Base-by-base conservation (phyloP, 2,329 filamentous ascomycete genomes). In the Curvularia sp. region DNA sequence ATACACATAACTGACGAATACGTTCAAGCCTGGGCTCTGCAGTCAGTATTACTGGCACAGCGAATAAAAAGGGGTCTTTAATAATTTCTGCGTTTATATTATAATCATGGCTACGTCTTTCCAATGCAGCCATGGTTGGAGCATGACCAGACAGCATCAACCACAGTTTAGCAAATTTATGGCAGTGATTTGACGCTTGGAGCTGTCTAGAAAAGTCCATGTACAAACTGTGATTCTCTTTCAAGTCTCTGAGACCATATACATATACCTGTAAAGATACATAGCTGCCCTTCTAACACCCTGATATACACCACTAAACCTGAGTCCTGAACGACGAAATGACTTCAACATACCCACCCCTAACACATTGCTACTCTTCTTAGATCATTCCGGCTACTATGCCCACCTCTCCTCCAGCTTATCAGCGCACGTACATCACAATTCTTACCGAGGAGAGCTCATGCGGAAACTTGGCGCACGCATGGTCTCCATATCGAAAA, bases 401-500 rank as follows among this genome's bases (percentile, higher is more conserved):
- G 6, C 3, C 13, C 2, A 34, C 32, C 13, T 6, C 32, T 15
- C 13, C 13, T 5, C 1, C 32, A 34, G 6, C n/a, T 5, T 6
- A 3, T n/a, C 34, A 10, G 4, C 21, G 3, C 3, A 4, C n/a
- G 1, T 3, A 21, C 46, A 32, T n/a, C 21, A 23, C 21, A 6
- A 34, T 51, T 23, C 47, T 55, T 13, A 25, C 32, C 6, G 30
- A 46, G 47, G 23, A 50, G 10, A 50, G 8, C 1, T 45, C 41
- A n/a, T 47, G 21, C 41, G n/a, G 27, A 4, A 13, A n/a, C 19
- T 79, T 83, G 2, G 83, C 78, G 7, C 80, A 78, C 65, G 66
- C 68, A 18, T 85, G 78, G 68, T 71, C 81, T 0, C 65, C 65
- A 1, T 83, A 63, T 72, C 81, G 80, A 71, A 85, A 85, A 66